phyloP scores from a whole-genome alignment of 169 alveolate species.

The Cryptosporidium xiaoi region DNA sequence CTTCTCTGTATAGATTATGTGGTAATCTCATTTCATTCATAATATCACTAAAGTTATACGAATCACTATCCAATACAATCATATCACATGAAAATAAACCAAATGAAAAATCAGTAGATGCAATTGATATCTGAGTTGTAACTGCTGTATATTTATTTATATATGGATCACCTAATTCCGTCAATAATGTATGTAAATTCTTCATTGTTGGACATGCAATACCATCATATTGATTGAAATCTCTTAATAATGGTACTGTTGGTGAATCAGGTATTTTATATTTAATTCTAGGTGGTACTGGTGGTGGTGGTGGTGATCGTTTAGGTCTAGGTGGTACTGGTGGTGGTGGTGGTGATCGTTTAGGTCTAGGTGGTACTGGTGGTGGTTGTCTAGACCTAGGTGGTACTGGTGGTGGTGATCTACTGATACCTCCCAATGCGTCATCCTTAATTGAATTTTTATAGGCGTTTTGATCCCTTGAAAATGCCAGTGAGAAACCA shows the following conservation, averaged over 20 bases:
- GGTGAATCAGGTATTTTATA: background rate
- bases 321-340: slow-evolving; percentile 16
- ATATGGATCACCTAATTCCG: slow-evolving; percentile 27
- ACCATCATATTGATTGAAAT: slow-evolving; percentile 62
- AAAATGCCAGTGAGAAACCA: slow-evolving; percentile 39
- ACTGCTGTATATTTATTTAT: slow-evolving; percentile 7
- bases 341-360: background rate
- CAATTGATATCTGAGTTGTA: slow-evolving; percentile 55
- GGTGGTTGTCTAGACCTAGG: background rate
- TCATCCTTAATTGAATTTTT: background rate
- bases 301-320: slow-evolving; percentile 8
- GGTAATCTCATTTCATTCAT: slow-evolving; percentile 30
- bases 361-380: background rate
- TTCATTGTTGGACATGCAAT: slow-evolving; percentile 74
- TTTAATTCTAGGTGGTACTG: background rate
- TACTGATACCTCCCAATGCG: background rate
- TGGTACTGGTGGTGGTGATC: background rate
- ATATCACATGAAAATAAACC: slow-evolving; percentile 47
- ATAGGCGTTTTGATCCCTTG: background rate
- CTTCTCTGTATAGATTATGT: background rate
- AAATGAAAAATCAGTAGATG: slow-evolving; percentile 10
- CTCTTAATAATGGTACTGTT: slow-evolving; percentile 29
- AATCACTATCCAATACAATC: slow-evolving; percentile 37
- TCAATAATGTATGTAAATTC: slow-evolving; percentile 10
- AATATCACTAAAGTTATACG: background rate